Base-by-base conservation (phyloP, 2,329 filamentous ascomycete species). In the Metarhizium anisopliae region DNA sequence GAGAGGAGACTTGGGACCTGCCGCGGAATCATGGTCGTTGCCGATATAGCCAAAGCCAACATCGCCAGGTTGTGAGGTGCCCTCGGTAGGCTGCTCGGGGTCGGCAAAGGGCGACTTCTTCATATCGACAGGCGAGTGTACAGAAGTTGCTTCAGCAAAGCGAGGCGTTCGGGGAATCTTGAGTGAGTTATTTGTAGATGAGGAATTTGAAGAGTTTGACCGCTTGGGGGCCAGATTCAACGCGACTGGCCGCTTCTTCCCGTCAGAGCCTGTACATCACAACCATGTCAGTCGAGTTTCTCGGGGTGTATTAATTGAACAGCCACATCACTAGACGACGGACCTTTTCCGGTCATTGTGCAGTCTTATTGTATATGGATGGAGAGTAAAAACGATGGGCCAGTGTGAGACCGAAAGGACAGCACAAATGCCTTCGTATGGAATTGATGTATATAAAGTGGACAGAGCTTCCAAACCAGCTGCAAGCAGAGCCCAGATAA, bases 11-110 rank as follows among this genome's bases (percentile, higher is more conserved):
- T 80, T 86, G 54, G 90, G 89, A 42, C 85, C 82, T 61, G 78
- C 78, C 66, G 85, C 79, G 58, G 79, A 74, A 63, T 85, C 76
- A 68, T 76, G 73, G 74, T 76, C 69, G 63, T 79, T 79, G 64
- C 83, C 79, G 67, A 96, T 88, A 74, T 96, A 96, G 69, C 92
- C 91, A 71, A 97, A 96, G 62, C 92, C 92, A 61, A 96, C 83
- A 74, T 96, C 91, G 57, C 86, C 89, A 36, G 92, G 88, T 50
- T 58, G 86, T 54, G 85, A 75, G 68, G 87, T 81, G 54, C 81
- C 76, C 42, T 62, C 55, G 68, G 82, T 76, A 47, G 78, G 78
- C 60, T 74, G 76, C 47, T 82, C 79, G 51, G 79, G 77, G 59
- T 85, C 80, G 63, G 77, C 76, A 64, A 88, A 87, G 8, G 83